phyloP scores from a whole-genome alignment of 2,329 filamentous ascomycete genomes.

The Raffaelea ambrosiae region DNA sequence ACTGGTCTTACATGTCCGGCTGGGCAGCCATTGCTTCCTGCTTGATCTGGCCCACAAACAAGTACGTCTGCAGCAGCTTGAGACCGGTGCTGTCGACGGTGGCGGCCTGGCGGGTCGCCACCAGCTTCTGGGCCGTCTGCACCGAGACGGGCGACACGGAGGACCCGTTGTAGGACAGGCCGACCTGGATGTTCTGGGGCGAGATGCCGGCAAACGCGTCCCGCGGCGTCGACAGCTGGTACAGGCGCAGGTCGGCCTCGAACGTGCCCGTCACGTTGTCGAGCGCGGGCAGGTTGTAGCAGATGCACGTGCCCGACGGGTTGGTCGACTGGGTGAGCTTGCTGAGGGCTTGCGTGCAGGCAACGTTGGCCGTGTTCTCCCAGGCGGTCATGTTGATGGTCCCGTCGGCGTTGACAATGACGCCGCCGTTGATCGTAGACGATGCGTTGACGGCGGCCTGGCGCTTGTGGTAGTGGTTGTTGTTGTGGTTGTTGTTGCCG shows the following conservation, averaged over 20 bases:
- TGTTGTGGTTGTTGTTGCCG: background rate
- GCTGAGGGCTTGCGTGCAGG: conserved; percentile 50
- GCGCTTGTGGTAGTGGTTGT: conserved; percentile 9
- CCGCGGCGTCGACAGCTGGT: conserved; percentile 54
- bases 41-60: conserved; percentile 63
- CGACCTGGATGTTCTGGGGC: conserved; percentile 44
- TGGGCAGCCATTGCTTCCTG: conserved; percentile 40
- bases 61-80: conserved; percentile 50
- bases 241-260: conserved; percentile 68
- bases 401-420: conserved; percentile 31
- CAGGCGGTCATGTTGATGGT: conserved; percentile 47
- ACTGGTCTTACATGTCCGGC: conserved; percentile 51
- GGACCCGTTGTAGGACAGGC: conserved; percentile 45
- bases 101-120: conserved; percentile 12
- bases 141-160: conserved; percentile 35
- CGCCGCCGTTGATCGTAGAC: conserved; percentile 12
- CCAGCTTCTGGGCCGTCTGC: conserved; percentile 14
- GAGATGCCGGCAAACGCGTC: conserved; percentile 44
- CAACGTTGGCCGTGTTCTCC: conserved; percentile 44
- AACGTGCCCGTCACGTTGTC: conserved; percentile 62
- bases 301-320: conserved; percentile 68
- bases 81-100: conserved; percentile 18
- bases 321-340: conserved; percentile 54
- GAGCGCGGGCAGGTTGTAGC: conserved; percentile 71
- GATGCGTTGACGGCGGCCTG: conserved; percentile 7